phyloP scores from a whole-genome alignment of 78 protist species.

The Dictyostelium discoideum region dicty_2.7 NC_007089.4:5917501-5918000 shows the following conservation, averaged over 20 bases:
- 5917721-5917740: conserved; percentile 45
- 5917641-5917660: not conserved
- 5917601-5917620: conserved; percentile 59
- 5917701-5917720: conserved; percentile 32
- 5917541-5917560: not conserved
- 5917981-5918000: not conserved
- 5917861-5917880: conserved; percentile 53
- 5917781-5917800: not conserved
- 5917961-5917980: not conserved
- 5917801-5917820: conserved; percentile 46
- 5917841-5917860: conserved; percentile 37
- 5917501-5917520: conserved; percentile 68
- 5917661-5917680: not conserved
- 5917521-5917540: conserved; percentile 8
- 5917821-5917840: not conserved
- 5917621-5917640: not conserved
- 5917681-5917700: conserved; percentile 13
- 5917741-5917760: conserved; percentile 37
- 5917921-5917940: not conserved
- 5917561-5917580: not conserved
- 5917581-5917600: conserved; percentile 39
- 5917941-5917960: not conserved
- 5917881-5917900: conserved; percentile 39
- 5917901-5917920: conserved; percentile 29
- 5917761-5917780: conserved; percentile 22